Conservation (phyloP, 805 yeast genomes). For the Saturnispora ahearnii region DNA sequence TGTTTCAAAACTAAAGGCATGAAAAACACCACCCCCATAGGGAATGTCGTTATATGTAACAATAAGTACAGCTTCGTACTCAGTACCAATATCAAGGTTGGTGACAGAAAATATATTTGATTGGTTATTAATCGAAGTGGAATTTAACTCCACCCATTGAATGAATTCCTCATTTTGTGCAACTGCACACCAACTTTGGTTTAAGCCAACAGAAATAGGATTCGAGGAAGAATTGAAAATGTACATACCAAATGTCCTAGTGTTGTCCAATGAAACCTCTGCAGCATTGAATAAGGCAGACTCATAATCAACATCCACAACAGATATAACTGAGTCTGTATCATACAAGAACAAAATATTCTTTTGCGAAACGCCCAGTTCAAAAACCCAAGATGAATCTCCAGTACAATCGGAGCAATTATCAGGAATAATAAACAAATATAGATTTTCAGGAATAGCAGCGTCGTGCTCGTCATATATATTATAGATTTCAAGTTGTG, state of each 20-base stretch:
- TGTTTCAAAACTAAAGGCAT: constrained; percentile 49
- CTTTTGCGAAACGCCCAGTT: constrained; percentile 55
- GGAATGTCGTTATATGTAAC: constrained; percentile 32
- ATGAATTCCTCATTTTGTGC: constrained; percentile 27
- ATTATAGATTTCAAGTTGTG: constrained; percentile 1
- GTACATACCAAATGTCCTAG: constrained; percentile 30
- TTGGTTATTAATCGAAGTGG: constrained; percentile 8
- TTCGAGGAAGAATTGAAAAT: constrained; percentile 36
- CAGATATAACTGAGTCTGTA: constrained; percentile 39
- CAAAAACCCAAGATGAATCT: constrained; percentile 43
- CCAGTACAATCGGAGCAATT: constrained; percentile 16
- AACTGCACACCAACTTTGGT: constrained; percentile 66
- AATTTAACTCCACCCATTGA: constrained; percentile 17
- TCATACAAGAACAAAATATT: constrained; percentile 68
- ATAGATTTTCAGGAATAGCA: constrained; percentile 8
- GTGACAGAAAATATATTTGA: constrained; percentile 47
- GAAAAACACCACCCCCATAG: constrained; percentile 58
- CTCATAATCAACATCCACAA: constrained; percentile 63
- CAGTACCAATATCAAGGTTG: constrained; percentile 51
- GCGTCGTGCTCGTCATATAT: constrained; percentile 11
- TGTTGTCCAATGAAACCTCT: background rate
- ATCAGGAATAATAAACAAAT: constrained; percentile 20
- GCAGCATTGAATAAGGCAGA: constrained; percentile 62
- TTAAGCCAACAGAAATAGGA: constrained; percentile 31
- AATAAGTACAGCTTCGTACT: constrained; percentile 57